Base-by-base conservation (phyloP, 148 eudicot genomes). In the Persicaria tinctoria region DNA sequence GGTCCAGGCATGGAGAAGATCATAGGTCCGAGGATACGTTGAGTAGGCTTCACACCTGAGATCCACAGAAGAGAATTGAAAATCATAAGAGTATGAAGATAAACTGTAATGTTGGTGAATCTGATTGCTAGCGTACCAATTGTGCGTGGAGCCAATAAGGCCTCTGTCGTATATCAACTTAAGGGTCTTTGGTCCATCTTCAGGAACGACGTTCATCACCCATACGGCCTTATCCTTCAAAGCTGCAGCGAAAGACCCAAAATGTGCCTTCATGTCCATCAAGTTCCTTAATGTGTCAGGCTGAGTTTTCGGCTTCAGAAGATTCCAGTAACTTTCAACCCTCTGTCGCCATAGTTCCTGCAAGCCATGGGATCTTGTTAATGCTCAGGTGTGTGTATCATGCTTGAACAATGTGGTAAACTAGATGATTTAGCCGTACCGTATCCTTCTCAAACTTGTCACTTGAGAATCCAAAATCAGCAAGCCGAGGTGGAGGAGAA, bases 191-290 rank as follows among this genome's bases (percentile, higher is more conserved):
- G 95, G 95, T 74, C 97, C 99, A 83, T 96, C 97, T 79, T 92
- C 97, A 63, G 97, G 87, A 77, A 92, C 97, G 74, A 86, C 91
- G 78, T 96, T 96, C 99, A 96, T 96, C 77, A 92, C 97, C 99
- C 99, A 96, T 50, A 92, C 94, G 77, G 89, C 89, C 84, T 90
- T 96, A 51, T 90, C 91, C 80, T 86, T 92, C 83, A 96, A 71
- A 68, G 99, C 92, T 83, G 97, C 99, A 74, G 93, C 99, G 79
- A 96, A 96, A 23, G 99, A 96, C 75, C 99, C 99, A 51, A 92
- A 56, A 78, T 92, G 77, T 69, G 99, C 97, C 78, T 96, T 96
- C 99, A 96, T 89, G 83, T 96, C 99, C 99, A 96, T 96, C 70
- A 92, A 73, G 49, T 96, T 96, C 83, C 99, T 89, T 50, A 96